These are phyloP conservation scores for Fusarium gaditjirri DNA, from an alignment of 2,329 filamentous ascomycete genomes.

Conservation along the genomic window DNA sequence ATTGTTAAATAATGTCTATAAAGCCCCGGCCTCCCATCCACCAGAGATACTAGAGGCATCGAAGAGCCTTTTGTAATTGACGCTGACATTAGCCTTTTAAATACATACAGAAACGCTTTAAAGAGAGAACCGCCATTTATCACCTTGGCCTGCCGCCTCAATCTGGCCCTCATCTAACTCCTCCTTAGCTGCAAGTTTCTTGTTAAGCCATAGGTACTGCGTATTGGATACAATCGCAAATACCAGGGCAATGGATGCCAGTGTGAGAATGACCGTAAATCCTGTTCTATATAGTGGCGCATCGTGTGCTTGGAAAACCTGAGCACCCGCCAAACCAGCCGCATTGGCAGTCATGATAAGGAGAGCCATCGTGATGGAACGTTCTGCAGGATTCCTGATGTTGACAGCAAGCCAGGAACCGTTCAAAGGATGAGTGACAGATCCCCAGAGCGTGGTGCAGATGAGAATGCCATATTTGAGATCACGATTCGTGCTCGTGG, in stretches of 20 bases:
- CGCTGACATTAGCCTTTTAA: no score
- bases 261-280: not conserved
- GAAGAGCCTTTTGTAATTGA: no score
- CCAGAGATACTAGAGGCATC: no score
- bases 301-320: not conserved
- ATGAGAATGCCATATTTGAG: not conserved
- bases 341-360: not conserved
- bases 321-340: not conserved
- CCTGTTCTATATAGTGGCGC: not conserved
- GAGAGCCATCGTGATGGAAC: not conserved
- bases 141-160: not conserved
- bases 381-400: not conserved
- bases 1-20: no score
- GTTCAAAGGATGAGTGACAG: not conserved
- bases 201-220: constrained; percentile 1
- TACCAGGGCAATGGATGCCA: not conserved
- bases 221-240: not conserved
- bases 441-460: not conserved
- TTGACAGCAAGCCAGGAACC: not conserved
- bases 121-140: not conserved
- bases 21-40: no score
- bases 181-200: not conserved
- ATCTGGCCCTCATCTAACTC: rapidly evolving
- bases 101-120: not conserved
- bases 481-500: not conserved